Percentiles rank a stretch among this genome's conserved stretches.
Evolutionary conservation across 208 protist genomes (phyloP).

Genomic region (Leishmania gerbilli): DNA sequence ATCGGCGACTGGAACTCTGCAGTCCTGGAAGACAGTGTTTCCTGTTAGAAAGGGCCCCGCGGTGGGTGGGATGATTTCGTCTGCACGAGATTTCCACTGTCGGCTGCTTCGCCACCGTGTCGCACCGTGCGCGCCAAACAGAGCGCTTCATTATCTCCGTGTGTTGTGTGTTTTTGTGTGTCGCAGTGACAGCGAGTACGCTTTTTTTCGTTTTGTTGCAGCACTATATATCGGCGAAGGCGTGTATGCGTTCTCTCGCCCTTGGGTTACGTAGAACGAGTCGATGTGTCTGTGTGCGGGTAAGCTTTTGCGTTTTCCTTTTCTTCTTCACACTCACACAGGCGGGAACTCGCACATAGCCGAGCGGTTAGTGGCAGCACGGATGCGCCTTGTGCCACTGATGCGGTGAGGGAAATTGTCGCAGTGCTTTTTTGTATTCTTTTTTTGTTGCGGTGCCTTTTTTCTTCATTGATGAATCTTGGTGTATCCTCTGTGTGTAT

Average conservation of each 20-base stretch:
- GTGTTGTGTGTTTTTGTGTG: constrained; percentile 1
- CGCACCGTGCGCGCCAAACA: not conserved
- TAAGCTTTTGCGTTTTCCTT: not conserved
- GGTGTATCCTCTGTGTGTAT: not conserved
- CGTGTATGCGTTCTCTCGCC: not conserved
- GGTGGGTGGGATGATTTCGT: not conserved
- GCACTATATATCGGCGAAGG: not conserved
- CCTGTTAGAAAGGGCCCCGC: not conserved
- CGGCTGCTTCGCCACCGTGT: not conserved
- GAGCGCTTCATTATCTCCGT: not conserved
- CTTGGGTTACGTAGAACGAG: not conserved
- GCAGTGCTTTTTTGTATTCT: not conserved
- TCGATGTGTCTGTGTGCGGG: not conserved
- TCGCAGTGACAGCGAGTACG: not conserved
- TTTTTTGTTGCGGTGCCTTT: not conserved
- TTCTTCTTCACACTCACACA: not conserved
- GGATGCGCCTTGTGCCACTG: not conserved
- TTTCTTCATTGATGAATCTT: not conserved
- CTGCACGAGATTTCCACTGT: not conserved
- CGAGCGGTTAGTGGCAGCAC: not conserved
- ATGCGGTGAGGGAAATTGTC: not conserved
- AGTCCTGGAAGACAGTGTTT: not conserved
- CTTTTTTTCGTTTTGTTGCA: not conserved
- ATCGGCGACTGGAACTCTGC: not conserved
- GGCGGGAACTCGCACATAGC: not conserved